Evolutionary conservation across 495 filamentous ascomycete species (phyloP), one percentile per base, ranked within the genome.

Genomic region (Podospora appendiculata): DNA sequence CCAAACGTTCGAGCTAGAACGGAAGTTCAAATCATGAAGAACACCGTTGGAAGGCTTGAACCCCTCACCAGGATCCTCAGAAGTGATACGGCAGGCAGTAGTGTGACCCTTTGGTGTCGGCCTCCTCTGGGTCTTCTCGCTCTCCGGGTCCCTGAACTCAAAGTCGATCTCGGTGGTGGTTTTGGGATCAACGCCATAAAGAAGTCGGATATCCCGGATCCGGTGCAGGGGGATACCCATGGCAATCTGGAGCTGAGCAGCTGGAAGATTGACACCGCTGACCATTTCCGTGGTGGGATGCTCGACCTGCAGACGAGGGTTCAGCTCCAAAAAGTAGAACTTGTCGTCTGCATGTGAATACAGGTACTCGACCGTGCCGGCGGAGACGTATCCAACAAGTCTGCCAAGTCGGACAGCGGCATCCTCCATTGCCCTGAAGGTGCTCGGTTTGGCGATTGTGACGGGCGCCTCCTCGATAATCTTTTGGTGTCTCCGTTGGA

Each of bases 221-320:
- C 93, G 82, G 77, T 96, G 89, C 44, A 99, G 77, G 14, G 93
- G 93, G 17, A 99, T 78, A 82, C 93, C 93, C 93, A 99, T 99
- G 59, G 93, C 93, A 76, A 99, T 85, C 73, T 97, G 94, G 45
- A 99, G 83, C 73, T 99, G 93, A 35, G 94, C 93, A 52, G 94
- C 93, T 36, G 93, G 93, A 64, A 99, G 73, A 68, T 97, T 95
- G 62, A 99, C 94, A 61, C 93, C 94, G 63, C 83, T 93, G 48
- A 99, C 93, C 93, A 99, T 99, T 68, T 99, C 93, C 8, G 93
- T 99, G 32, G 94, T 97, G 44, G 93, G 93, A 72, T 99, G 93
- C 81, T 98, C 93, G 70, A 98, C 93, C 75, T 98, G 93, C 44
- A 98, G 81, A 85, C 93, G 86, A 19, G 93, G 93, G 75, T 98